Base-by-base conservation (phyloP, 1,284 basidiomycete species). In the Cryptococcus sp. region DNA sequence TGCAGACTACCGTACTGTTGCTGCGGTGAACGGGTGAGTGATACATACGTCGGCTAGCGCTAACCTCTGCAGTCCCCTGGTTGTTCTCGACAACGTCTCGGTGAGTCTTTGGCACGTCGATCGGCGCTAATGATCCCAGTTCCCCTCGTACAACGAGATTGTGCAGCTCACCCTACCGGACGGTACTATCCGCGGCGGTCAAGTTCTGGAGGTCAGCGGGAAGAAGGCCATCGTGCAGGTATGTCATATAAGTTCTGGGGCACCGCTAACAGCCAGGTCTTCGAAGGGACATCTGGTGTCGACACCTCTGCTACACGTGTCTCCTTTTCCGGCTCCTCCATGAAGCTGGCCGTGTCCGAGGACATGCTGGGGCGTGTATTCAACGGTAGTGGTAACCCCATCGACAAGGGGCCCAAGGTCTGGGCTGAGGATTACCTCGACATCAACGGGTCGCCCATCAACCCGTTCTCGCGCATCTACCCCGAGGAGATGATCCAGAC, bases 401-500 rank as follows among this genome's bases (percentile, higher is more conserved):
- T 98, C 73, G 96, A 98, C 80, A 88, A 98, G 73, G 96, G 96
- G 45, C 96, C 96, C 2, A 96, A 95, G 75, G 96, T 98, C 33
- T 98, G 97, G 80, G 96, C 96, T 23, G 96, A 98, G 79, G 96
- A 99, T 76, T 98, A 98, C 79, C 82, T 98, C 65, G 96, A 99
- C 79, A 99, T 99, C 78, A 98, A 98, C 79, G 96, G 94, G 61
- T 96, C 93, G 6, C 96, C 95, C 50, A 98, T 98, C 81, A 99
- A 99, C 80, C 96, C 96, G 16, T 98, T 88, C 81, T 93, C 92
- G 61, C 93, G 96, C 76, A 97, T 98, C 79, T 98, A 99, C 80
- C 96, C 96, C 62, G 96, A 98, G 79, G 95, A 99, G 81, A 99
- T 99, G 96, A 98, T 99, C 67, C 96, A 98, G 79, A 98, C 96